A percentile compares a stretch with the other conserved stretches of the same genome.
phyloP scores from a whole-genome alignment of 2,329 filamentous ascomycete species.

The Tolypocladium ophioglossoides region DNA sequence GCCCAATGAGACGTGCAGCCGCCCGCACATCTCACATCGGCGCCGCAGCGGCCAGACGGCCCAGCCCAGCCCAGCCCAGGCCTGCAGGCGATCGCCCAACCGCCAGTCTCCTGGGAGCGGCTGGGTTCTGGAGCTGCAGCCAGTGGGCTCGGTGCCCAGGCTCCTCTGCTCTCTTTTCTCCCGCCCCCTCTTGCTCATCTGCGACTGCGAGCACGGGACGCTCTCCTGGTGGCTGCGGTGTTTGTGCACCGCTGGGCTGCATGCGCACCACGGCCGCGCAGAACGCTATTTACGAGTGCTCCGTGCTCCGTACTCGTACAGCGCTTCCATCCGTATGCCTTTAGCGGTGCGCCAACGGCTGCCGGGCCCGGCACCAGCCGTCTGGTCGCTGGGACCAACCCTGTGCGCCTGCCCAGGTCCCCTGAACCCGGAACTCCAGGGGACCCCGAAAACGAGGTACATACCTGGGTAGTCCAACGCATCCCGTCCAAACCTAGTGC shows the following conservation, averaged over 20 bases:
- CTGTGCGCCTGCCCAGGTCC: too few species aligned
- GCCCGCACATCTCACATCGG: background rate
- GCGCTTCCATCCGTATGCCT: background rate
- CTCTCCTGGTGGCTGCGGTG: too few species aligned
- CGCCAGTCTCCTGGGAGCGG: background rate
- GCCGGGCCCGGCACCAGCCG: background rate
- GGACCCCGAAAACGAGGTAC: too few species aligned
- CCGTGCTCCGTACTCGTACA: too few species aligned
- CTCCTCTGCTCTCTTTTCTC: background rate
- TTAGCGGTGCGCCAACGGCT: background rate
- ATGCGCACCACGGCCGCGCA: too few species aligned
- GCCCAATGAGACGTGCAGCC: background rate
- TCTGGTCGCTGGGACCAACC: background rate
- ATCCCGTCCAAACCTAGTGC: too few species aligned
- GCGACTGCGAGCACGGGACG: too few species aligned
- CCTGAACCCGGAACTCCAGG: background rate
- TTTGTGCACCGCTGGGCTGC: too few species aligned
- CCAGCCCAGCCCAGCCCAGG: background rate
- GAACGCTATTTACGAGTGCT: too few species aligned
- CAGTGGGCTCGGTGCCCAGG: background rate
- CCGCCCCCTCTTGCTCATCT: background rate
- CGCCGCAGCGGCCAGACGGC: background rate
- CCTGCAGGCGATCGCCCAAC: background rate
- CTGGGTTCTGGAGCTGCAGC: background rate
- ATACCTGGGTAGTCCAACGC: too few species aligned